These are phyloP conservation scores for Fusarium brachygibbosum DNA, from an alignment of 2,329 filamentous ascomycete species.

Conservation along the genomic window DNA sequence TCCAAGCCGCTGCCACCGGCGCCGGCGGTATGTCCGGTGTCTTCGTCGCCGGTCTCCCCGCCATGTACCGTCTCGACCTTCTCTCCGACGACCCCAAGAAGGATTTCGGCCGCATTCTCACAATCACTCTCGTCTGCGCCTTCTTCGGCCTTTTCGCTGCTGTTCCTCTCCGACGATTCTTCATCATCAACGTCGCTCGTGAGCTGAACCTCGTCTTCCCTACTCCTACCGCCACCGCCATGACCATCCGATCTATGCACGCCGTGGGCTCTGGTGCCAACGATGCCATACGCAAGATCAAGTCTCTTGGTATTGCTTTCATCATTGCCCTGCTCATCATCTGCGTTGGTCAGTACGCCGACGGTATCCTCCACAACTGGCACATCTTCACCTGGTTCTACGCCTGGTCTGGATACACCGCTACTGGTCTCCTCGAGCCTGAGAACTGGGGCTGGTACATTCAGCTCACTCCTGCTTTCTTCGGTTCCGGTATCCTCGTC, in stretches of 20 bases:
- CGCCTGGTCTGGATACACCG: slow-evolving; percentile 67
- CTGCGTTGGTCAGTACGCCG: slow-evolving; percentile 69
- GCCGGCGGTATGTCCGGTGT: slow-evolving; percentile 69
- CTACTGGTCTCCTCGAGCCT: slow-evolving; percentile 61
- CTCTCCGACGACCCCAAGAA: slow-evolving; percentile 63
- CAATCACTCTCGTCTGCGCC: slow-evolving; percentile 71
- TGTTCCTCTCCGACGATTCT: slow-evolving; percentile 75
- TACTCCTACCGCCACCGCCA: slow-evolving; percentile 69
- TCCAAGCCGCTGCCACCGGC: slow-evolving; percentile 71
- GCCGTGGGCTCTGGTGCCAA: slow-evolving; percentile 64
- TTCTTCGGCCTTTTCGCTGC: slow-evolving; percentile 76
- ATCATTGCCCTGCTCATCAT: slow-evolving; percentile 64
- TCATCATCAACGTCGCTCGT: slow-evolving; percentile 74
- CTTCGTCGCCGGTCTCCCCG: slow-evolving; percentile 71
- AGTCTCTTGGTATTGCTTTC: slow-evolving; percentile 67
- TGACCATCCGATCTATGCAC: slow-evolving; percentile 75
- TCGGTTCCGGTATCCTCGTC: slow-evolving; percentile 67
- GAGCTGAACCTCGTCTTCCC: slow-evolving; percentile 72
- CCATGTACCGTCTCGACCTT: slow-evolving; percentile 69
- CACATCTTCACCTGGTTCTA: slow-evolving; percentile 67
- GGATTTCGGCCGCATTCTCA: slow-evolving; percentile 70
- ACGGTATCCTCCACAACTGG: slow-evolving; percentile 72
- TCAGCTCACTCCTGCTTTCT: slow-evolving; percentile 72
- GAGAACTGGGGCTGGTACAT: slow-evolving; percentile 74
- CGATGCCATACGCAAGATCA: slow-evolving; percentile 69